Percentiles rank a stretch among this genome's conserved stretches.
phyloP scores from a whole-genome alignment of 805 yeast species.

The Cyberlindnera suaveolens region DNA sequence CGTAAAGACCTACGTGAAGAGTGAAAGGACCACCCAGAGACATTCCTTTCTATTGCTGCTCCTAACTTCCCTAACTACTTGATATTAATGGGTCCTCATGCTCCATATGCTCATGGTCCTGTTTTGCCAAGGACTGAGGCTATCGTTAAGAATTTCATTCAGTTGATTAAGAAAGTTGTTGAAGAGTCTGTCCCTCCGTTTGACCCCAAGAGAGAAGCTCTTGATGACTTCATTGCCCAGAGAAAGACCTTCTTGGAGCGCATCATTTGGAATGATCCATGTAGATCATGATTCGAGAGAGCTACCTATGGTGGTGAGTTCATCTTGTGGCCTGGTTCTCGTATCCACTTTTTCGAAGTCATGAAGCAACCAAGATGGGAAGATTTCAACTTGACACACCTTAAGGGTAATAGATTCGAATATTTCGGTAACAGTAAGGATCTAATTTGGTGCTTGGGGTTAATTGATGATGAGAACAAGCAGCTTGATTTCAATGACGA shows the following conservation, averaged over 20 bases:
- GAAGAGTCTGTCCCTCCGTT: neutral
- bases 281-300: conserved; percentile 1
- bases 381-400: neutral
- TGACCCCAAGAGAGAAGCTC: conserved; percentile 53
- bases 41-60: conserved; percentile 1
- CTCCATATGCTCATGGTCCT: conserved; percentile 1
- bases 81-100: conserved; percentile 2
- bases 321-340: conserved; percentile 2
- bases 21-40: conserved; percentile 1
- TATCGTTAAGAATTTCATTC: conserved; percentile 2
- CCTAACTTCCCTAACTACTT: conserved; percentile 2
- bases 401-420: conserved; percentile 1
- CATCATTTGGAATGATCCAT: conserved; percentile 33
- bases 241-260: conserved; percentile 98
- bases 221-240: conserved; percentile 88
- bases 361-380: conserved; percentile 3
- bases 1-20: conserved; percentile 1
- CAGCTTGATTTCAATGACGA: conserved; percentile 1
- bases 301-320: conserved; percentile 1
- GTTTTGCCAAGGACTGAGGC: conserved; percentile 1
- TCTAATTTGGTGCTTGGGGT: conserved; percentile 1
- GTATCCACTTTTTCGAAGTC: conserved; percentile 1
- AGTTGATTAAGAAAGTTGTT: conserved; percentile 1
- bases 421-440: conserved; percentile 2
- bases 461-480: neutral